These are phyloP conservation scores for Lojkania enalia DNA, from an alignment of 2,329 filamentous ascomycete genomes.

Conservation along the genomic window DNA sequence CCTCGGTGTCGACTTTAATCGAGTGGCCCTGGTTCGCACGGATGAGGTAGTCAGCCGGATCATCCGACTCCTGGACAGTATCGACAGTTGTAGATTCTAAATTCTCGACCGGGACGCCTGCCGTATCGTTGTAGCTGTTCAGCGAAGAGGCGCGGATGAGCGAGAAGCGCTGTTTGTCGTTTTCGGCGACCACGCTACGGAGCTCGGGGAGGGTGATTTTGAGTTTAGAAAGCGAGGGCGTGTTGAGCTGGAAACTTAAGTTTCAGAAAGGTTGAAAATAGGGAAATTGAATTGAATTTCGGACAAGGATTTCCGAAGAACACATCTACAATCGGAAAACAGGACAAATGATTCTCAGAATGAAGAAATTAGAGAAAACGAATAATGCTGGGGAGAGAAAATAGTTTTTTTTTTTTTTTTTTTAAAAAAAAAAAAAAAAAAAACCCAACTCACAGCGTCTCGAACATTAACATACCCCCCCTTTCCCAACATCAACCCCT, in stretches of 20 bases:
- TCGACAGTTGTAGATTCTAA: slow-evolving; percentile 16
- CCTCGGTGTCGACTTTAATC: slow-evolving; percentile 72
- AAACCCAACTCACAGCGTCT: slow-evolving; percentile 56
- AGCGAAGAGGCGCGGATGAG: slow-evolving; percentile 61
- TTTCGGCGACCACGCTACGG: slow-evolving; percentile 67
- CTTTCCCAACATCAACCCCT: slow-evolving; percentile 60
- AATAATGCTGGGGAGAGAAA: background rate
- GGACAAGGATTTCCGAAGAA: too few relatives aligned
- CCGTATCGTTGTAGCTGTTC: slow-evolving; percentile 4
- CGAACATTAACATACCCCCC: slow-evolving; percentile 64
- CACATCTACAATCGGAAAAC: too few relatives aligned
- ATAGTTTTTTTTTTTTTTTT: too few relatives aligned
- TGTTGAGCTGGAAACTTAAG: slow-evolving; percentile 59
- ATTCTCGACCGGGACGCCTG: slow-evolving; percentile 10
- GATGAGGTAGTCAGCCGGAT: slow-evolving; percentile 76
- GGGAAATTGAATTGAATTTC: too few relatives aligned
- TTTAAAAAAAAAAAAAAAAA: slow-evolving; percentile 3
- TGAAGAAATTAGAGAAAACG: slow-evolving; percentile 7
- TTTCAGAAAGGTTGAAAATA: too few relatives aligned
- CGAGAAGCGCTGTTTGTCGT: slow-evolving; percentile 89
- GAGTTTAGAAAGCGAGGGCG: slow-evolving; percentile 66
- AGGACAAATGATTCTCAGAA: too few relatives aligned
- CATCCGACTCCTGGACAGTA: slow-evolving; percentile 30
- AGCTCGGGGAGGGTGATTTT: slow-evolving; percentile 78
- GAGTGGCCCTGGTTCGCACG: slow-evolving; percentile 95